phyloP scores from a whole-genome alignment of 306 rosid species.

The Pyrus betulifolia region DNA sequence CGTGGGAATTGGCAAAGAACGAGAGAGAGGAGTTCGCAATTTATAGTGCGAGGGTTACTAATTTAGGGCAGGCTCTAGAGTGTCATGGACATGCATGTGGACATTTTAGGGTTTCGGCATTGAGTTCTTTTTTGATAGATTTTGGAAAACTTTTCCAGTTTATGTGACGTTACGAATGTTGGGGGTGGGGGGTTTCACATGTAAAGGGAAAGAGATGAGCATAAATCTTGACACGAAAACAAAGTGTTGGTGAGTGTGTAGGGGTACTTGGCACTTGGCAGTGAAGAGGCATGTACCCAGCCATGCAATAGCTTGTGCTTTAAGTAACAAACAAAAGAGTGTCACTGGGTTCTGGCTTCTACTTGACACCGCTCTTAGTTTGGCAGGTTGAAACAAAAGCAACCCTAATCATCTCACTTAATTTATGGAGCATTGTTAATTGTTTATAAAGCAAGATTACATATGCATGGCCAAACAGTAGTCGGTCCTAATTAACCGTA shows the following conservation, averaged over 20 bases:
- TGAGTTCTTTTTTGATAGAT: not conserved
- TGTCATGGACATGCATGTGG: not conserved
- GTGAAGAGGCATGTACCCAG: not conserved
- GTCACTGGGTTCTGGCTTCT: not conserved
- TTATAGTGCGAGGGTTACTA: not conserved
- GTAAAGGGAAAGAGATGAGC: not conserved
- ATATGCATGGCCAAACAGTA: not conserved
- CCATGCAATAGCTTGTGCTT: not conserved
- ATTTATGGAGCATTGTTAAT: not conserved
- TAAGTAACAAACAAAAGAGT: not conserved
- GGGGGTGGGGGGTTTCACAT: not conserved
- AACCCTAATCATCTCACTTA: not conserved
- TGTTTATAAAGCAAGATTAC: not conserved
- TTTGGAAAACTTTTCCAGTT: not conserved
- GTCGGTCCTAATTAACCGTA: no score
- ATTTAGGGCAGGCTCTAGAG: not conserved
- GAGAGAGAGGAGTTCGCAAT: not conserved
- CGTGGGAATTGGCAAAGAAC: not conserved
- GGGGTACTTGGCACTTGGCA: constrained; percentile 32
- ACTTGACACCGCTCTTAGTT: not conserved
- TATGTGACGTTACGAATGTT: not conserved
- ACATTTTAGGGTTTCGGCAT: constrained; percentile 3
- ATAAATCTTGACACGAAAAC: constrained; percentile 4
- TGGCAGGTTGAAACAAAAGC: not conserved
- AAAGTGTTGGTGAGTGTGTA: constrained; percentile 6